Base-by-base conservation (phyloP, 2,329 filamentous ascomycete genomes). In the Aciculosporium take region DNA sequence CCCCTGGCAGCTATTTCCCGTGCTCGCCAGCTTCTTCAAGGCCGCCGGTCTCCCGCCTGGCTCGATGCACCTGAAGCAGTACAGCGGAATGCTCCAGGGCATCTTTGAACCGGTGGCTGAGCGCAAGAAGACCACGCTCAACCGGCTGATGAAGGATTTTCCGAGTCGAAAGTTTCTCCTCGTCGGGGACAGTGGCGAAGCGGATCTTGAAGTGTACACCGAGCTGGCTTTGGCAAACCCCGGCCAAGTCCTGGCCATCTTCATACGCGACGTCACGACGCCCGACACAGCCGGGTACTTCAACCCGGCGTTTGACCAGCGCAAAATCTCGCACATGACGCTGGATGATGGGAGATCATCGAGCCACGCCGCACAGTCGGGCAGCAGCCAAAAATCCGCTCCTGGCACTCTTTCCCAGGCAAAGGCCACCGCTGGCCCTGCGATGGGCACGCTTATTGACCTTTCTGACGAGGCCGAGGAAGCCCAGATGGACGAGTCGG, bases 61-160 rank as follows among this genome's bases (percentile, higher is more conserved):
- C 0, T 95, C 89, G 0, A 84, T 96, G 49, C 93, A 98, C 56
- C 61, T 98, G 49, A 98, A 98, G 60, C 86, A 94, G 49, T 98
- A 98, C 60, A 85, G 78, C 46, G 91, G 93, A 37, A 95, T 96
- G 85, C 69, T 98, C 12, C 89, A 96, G 61, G 91, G 93, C 0
- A 94, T 98, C 31, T 96, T 98, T 52, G 91, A 98, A 60, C 91
- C 91, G 8, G 91, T 95, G 0, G 87, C 89, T 0, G 93, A 98
- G 61, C 72, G 89, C 44, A 98, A 98, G 65, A 89, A 87, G 59
- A 79, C 81, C 1, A 88, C 86, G 0, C 67, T 98, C 2, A 86
- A 93, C 48, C 80, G 79, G 51, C 82, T 98, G 21, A 70, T 96
- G 54, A 69, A 72, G 41, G 93, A 98, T 57, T 98, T 98, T 51